These are phyloP conservation scores for Boeremia lycopersici DNA, from an alignment of 2,329 filamentous ascomycete species.

Conservation along the genomic window DNA sequence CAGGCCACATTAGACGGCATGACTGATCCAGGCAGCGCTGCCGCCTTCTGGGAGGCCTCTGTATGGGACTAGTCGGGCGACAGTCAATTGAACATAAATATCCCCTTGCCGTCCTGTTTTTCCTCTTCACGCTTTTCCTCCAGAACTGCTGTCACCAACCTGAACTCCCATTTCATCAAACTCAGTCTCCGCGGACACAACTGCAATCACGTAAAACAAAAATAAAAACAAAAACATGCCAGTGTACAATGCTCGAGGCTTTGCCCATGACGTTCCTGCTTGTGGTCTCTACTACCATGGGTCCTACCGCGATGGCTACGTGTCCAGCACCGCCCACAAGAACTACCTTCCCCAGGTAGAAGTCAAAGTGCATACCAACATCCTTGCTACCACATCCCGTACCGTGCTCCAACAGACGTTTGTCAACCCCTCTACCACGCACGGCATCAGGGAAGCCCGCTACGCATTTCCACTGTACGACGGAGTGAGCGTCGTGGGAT, in stretches of 20 bases:
- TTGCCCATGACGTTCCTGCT: slow-evolving; percentile 11
- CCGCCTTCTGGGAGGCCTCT: slow-evolving; percentile 9
- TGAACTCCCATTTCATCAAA: not conserved
- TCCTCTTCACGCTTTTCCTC: slow-evolving; percentile 3
- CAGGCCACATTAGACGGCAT: slow-evolving; percentile 16
- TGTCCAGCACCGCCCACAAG: slow-evolving; percentile 15
- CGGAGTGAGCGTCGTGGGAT: slow-evolving; percentile 71
- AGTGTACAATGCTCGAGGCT: not conserved
- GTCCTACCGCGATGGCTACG: slow-evolving; percentile 34
- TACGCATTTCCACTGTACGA: slow-evolving; percentile 77
- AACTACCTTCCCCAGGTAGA: slow-evolving; percentile 63
- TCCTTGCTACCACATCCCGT: slow-evolving; percentile 61
- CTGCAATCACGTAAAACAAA: not conserved
- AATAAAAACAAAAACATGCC: not conserved
- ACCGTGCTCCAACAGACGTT: slow-evolving; percentile 66
- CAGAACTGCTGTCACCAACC: not conserved
- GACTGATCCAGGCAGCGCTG: slow-evolving; percentile 19
- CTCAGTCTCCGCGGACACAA: not conserved
- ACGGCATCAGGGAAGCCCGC: slow-evolving; percentile 59
- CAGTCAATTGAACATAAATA: not conserved
- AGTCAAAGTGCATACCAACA: slow-evolving; percentile 64
- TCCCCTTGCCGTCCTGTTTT: not conserved
- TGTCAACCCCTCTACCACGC: slow-evolving; percentile 58
- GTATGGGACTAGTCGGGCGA: not conserved
- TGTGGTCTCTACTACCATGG: slow-evolving; percentile 42